Conservation (phyloP, 2,329 filamentous ascomycete genomes). For the Colletotrichum tabaci region DNA sequence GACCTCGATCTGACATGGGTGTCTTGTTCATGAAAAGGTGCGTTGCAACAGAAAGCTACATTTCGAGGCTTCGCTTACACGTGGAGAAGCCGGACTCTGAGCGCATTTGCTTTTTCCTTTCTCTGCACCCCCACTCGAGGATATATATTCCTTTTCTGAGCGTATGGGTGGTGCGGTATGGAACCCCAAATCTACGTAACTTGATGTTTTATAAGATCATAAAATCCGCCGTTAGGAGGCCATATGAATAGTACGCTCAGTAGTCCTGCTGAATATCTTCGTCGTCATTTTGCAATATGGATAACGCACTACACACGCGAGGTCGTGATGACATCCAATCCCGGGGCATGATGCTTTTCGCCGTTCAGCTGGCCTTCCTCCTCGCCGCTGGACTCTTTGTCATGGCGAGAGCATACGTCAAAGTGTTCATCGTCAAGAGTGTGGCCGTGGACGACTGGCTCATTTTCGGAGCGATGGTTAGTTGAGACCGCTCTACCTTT, state of each 20-base stretch:
- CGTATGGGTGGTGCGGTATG: constrained; percentile 7
- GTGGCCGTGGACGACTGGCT: constrained; percentile 63
- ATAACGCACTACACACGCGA: constrained; percentile 16
- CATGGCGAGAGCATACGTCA: constrained; percentile 61
- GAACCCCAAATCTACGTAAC: not conserved
- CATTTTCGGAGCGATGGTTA: constrained; percentile 62
- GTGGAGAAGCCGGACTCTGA: not conserved
- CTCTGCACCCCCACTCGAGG: not conserved
- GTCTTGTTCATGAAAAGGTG: not conserved
- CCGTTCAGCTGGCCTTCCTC: constrained; percentile 50
- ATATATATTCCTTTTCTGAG: constrained; percentile 11
- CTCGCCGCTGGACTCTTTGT: constrained; percentile 54
- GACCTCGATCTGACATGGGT: not conserved
- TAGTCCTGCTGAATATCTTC: not conserved
- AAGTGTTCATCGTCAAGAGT: constrained; percentile 58
- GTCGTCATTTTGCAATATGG: constrained; percentile 14
- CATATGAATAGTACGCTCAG: not conserved
- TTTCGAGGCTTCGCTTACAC: not conserved
- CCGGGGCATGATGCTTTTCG: constrained; percentile 43
- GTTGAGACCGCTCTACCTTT: constrained; percentile 23
- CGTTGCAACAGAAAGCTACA: not conserved
- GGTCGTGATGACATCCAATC: constrained; percentile 1
- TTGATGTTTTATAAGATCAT: constrained; percentile 17
- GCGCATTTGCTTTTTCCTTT: constrained; percentile 14
- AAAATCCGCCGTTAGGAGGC: not conserved